Conservation (phyloP, 139 green algal species). For the Ulvella scutata region DNA sequence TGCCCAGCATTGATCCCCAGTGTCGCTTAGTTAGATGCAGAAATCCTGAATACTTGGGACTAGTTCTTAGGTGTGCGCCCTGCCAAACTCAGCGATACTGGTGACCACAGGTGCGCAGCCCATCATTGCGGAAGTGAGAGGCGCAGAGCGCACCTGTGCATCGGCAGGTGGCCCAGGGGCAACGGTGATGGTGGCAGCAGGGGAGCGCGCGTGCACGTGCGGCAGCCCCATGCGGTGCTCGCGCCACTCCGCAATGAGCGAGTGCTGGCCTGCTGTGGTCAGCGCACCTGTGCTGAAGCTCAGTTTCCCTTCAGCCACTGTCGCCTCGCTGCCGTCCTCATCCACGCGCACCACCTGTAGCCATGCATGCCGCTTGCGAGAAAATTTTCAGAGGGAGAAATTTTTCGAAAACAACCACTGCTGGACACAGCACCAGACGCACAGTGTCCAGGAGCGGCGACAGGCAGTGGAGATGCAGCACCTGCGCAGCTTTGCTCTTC, state of each 20-base stretch:
- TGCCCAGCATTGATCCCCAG: too few species aligned
- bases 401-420: background rate
- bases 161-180: background rate
- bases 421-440: background rate
- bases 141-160: background rate
- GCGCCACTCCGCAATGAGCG: background rate
- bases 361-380: too few species aligned
- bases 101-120: too few species aligned
- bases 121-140: too few species aligned
- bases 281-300: background rate
- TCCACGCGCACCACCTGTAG: background rate
- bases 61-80: too few species aligned
- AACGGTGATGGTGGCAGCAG: background rate
- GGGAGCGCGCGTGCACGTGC: background rate
- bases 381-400: background rate
- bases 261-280: background rate
- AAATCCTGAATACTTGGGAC: too few species aligned
- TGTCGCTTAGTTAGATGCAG: too few species aligned
- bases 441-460: background rate
- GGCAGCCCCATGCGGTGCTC: background rate
- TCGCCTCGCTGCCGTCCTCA: background rate
- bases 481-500: conserved; percentile 1
- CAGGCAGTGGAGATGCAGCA: background rate
- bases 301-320: background rate
- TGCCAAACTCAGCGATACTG: too few species aligned